phyloP scores from a whole-genome alignment of 495 filamentous ascomycete genomes.

The Hypoxylon cercidicola region DNA sequence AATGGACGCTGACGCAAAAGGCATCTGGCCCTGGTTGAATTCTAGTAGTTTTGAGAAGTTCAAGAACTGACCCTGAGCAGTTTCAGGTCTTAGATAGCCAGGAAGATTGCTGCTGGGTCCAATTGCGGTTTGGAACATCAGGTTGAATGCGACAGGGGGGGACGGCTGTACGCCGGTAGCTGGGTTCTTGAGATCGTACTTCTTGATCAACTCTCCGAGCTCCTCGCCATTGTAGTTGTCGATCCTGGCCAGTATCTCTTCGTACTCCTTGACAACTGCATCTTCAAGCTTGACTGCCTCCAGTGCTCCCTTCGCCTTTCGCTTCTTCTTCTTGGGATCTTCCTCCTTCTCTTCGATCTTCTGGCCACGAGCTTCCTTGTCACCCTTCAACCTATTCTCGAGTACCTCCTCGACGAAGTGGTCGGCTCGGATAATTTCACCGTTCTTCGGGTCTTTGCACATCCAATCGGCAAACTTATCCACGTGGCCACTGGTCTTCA shows the following conservation, averaged over 20 bases:
- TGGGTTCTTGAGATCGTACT: slow-evolving; percentile 76
- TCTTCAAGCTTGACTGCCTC: slow-evolving; percentile 74
- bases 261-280: slow-evolving; percentile 73
- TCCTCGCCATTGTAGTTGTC: slow-evolving; percentile 80
- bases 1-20: slow-evolving; percentile 81
- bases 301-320: slow-evolving; percentile 64
- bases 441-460: slow-evolving; percentile 98
- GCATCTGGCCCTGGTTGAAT: slow-evolving; percentile 77
- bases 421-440: slow-evolving; percentile 95
- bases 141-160: slow-evolving; percentile 77
- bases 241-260: slow-evolving; percentile 76
- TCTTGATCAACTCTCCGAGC: slow-evolving; percentile 75
- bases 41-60: slow-evolving; percentile 82
- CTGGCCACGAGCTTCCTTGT: slow-evolving; percentile 80
- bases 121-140: slow-evolving; percentile 82
- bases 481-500: slow-evolving; percentile 97
- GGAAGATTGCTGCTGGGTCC: slow-evolving; percentile 69
- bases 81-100: slow-evolving; percentile 77
- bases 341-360: slow-evolving; percentile 73
- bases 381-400: slow-evolving; percentile 81
- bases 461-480: slow-evolving; percentile 99
- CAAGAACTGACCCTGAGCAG: slow-evolving; percentile 80
- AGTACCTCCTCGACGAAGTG: slow-evolving; percentile 95
- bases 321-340: slow-evolving; percentile 56
- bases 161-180: slow-evolving; percentile 65